Conservation (phyloP, 2,329 filamentous ascomycete genomes). For the Daldinia eschscholtzii region DNA sequence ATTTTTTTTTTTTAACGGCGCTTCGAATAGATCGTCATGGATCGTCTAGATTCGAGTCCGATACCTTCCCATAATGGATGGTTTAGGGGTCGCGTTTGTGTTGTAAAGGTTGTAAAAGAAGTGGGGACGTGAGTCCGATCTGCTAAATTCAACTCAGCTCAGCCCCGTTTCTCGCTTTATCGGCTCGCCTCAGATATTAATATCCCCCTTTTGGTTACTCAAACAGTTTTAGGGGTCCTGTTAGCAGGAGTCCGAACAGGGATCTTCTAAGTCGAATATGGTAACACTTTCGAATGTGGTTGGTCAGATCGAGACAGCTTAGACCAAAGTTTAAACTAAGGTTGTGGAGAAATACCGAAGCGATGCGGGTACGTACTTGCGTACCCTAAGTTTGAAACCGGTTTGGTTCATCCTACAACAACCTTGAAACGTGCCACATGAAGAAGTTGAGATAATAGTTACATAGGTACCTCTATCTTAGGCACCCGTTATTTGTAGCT, state of each 20-base stretch:
- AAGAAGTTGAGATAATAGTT: background rate
- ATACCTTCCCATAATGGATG: slow-evolving; percentile 9
- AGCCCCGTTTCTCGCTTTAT: slow-evolving; percentile 18
- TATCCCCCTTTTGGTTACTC: slow-evolving; percentile 1
- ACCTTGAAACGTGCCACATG: slow-evolving; percentile 2
- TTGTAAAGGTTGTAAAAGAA: slow-evolving; percentile 8
- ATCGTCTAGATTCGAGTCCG: slow-evolving; percentile 8
- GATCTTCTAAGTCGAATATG: background rate
- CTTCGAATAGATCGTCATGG: slow-evolving; percentile 5
- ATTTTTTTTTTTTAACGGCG: background rate
- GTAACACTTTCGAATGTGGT: background rate
- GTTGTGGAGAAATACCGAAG: background rate
- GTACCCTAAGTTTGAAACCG: background rate
- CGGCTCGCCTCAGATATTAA: slow-evolving; percentile 9
- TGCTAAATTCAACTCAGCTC: slow-evolving; percentile 12
- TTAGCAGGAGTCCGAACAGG: slow-evolving; percentile 1
- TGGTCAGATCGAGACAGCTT: background rate
- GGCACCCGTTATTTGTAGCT: background rate
- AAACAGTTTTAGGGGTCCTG: background rate
- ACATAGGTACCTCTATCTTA: no score
- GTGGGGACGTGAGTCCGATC: slow-evolving; percentile 3
- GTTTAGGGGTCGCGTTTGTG: slow-evolving; percentile 8
- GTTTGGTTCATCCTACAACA: background rate
- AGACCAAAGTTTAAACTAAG: slow-evolving; percentile 2
- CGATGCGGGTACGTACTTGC: background rate